phyloP scores from a whole-genome alignment of 805 yeast species.

The Candida vaughaniae region DNA sequence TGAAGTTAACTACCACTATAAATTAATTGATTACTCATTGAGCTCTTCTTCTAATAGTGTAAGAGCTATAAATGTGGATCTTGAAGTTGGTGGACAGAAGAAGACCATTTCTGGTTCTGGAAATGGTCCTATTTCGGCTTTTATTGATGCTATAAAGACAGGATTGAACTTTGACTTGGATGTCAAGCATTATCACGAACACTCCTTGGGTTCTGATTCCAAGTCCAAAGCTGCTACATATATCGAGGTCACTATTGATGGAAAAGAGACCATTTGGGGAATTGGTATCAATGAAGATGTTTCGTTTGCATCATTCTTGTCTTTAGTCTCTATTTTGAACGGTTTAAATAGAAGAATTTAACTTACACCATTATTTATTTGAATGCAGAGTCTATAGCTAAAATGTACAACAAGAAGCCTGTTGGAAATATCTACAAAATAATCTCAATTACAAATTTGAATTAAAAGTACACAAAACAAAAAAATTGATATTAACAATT shows the following conservation, averaged over 20 bases:
- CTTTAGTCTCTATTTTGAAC: constrained; percentile 66
- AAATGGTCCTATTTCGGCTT: constrained; percentile 82
- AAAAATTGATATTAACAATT: not conserved
- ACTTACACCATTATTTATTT: not conserved
- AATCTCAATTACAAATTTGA: too few species aligned
- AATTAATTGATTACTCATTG: constrained; percentile 49
- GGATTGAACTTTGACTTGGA: constrained; percentile 50
- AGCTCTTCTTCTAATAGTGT: constrained; percentile 34
- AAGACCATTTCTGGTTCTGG: constrained; percentile 57
- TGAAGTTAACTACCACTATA: constrained; percentile 26
- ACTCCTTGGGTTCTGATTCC: constrained; percentile 74
- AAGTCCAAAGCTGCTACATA: constrained; percentile 76
- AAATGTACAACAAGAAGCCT: not conserved
- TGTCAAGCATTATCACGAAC: constrained; percentile 74
- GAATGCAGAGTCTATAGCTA: too few species aligned
- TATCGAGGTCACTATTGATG: constrained; percentile 39
- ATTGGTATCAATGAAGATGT: constrained; percentile 91
- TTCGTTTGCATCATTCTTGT: constrained; percentile 76
- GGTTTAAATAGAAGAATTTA: constrained; percentile 24
- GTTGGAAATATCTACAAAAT: not conserved
- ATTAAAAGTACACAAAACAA: not conserved
- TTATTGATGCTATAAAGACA: constrained; percentile 57
- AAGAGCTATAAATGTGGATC: constrained; percentile 48
- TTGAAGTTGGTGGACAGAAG: constrained; percentile 45
- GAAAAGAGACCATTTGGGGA: constrained; percentile 66